Evolutionary conservation across 345 rosid genomes (phyloP).

Genomic region (Atalantia buxifolia): DNA sequence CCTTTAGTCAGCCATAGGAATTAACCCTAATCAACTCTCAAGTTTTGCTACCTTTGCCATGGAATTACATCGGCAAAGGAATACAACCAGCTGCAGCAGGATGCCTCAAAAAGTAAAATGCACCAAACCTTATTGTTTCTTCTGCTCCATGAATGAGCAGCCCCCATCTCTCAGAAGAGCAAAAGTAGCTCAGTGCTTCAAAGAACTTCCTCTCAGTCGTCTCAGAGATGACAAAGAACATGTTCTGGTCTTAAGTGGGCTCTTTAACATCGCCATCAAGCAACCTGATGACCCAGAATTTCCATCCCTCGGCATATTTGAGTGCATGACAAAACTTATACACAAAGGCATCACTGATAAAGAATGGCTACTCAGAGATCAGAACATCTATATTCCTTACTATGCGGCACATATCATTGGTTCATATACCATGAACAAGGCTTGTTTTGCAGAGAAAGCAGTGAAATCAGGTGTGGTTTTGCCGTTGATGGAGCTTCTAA

Average conservation of each 20-base stretch:
- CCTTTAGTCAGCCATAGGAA: slow-evolving; percentile 8
- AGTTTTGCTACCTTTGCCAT: neutral
- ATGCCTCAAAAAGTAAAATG: slow-evolving; percentile 35
- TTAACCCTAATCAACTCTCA: neutral
- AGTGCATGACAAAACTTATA: slow-evolving; percentile 68
- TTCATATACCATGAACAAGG: slow-evolving; percentile 67
- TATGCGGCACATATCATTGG: slow-evolving; percentile 86
- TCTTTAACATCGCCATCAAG: slow-evolving; percentile 70
- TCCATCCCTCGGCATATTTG: slow-evolving; percentile 70
- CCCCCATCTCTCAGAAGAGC: slow-evolving; percentile 46
- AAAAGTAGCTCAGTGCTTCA: slow-evolving; percentile 48
- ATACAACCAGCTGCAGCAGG: slow-evolving; percentile 10
- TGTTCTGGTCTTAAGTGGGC: slow-evolving; percentile 63
- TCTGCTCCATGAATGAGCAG: slow-evolving; percentile 66
- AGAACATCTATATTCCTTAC: slow-evolving; percentile 78
- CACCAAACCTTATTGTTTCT: slow-evolving; percentile 53
- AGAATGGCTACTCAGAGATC: slow-evolving; percentile 68
- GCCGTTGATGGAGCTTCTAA: slow-evolving; percentile 72
- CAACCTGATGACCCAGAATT: slow-evolving; percentile 78
- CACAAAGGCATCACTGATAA: slow-evolving; percentile 37
- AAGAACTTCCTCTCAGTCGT: slow-evolving; percentile 55
- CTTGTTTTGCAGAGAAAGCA: slow-evolving; percentile 49
- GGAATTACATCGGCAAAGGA: slow-evolving; percentile 9
- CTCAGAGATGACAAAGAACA: slow-evolving; percentile 51
- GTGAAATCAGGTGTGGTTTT: slow-evolving; percentile 49